Base-by-base conservation (phyloP, 805 yeast species). In the Alloascoidea africana region DNA sequence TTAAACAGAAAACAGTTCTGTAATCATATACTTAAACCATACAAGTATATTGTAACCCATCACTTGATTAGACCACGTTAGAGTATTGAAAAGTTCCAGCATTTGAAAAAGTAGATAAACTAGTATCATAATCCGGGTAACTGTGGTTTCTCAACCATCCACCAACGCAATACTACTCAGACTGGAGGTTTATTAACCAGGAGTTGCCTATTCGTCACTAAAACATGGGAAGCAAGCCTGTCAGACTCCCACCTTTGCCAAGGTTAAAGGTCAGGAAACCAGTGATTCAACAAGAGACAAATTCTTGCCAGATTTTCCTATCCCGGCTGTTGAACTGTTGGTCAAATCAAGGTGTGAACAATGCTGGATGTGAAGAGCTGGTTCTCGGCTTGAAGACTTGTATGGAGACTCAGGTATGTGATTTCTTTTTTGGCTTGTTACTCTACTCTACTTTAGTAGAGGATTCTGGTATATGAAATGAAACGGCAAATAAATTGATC, bases 281-380 rank as follows among this genome's bases (percentile, higher is more conserved):
- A 13, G 62, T 70, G 3, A 60, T 68, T 18, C 65, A 67, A 37
- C 63, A 59, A 43, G 73, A 66, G 40, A 70, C 82, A 35, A 76
- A 78, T 47, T 75, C 83, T 41, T 86, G 96, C 56, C 56, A 75
- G 42, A 85, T 83, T 40, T 60, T 80, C 44, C 82, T 87, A 87
- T 76, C 91, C 1, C 77, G 83, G 36, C 66, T 87, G 55, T 63
- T 87, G 47, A 83, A 81, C 65, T 87, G 97, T 62, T 87, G 97
- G 97, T 93, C 96, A 2, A 82, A 96, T 16, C 82, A 84, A 59
- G 89, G 93, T 36, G 94, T 85, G 56, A 87, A 91, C 42, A 63
- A 78, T 16, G 60, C 66, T 6, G 66, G 62, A 35, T 87, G 97
- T 59, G 62, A 67, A 16, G 63, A 62, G 4, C 58, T 83, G 35